Percentiles rank a stretch among this genome's conserved stretches.
Evolutionary conservation across 2,329 filamentous ascomycete species (phyloP).

Genomic region (Botrytis tulipae): DNA sequence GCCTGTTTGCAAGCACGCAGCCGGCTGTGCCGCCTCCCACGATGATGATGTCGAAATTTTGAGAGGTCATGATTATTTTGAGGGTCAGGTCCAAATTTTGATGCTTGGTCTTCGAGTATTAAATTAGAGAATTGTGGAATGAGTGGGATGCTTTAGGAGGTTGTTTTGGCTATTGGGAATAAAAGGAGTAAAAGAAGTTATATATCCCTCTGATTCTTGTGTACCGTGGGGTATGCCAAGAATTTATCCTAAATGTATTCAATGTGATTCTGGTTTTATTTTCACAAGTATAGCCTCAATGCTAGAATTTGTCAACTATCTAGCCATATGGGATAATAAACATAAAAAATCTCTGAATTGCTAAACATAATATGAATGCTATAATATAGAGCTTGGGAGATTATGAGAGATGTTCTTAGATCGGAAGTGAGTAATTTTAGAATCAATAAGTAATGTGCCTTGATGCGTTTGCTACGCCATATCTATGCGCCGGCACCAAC

Average conservation of each 20-base stretch:
- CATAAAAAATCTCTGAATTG: background rate
- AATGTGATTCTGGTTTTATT: background rate
- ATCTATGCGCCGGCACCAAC: background rate
- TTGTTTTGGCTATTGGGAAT: background rate
- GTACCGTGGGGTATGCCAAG: background rate
- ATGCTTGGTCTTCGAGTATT: background rate
- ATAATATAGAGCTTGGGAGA: too few species aligned
- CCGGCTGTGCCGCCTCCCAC: slow-evolving; percentile 8
- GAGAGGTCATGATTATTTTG: background rate
- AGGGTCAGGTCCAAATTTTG: background rate
- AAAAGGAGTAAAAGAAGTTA: background rate
- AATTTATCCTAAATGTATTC: too few species aligned
- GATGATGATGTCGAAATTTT: slow-evolving; percentile 14
- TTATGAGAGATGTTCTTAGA: too few species aligned
- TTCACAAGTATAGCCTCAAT: background rate
- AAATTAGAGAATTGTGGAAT: background rate
- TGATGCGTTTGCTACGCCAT: background rate
- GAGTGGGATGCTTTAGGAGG: background rate
- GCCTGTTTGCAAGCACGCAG: slow-evolving; percentile 41
- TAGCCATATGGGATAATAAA: background rate
- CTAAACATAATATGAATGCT: too few species aligned
- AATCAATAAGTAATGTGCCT: background rate
- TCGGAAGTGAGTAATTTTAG: too few species aligned
- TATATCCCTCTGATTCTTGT: background rate
- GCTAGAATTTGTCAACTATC: background rate